Percentiles rank a stretch among this genome's conserved stretches.
These are phyloP conservation scores for Begonia masoniana DNA, from an alignment of 306 rosid species.

Conservation along the genomic window DNA sequence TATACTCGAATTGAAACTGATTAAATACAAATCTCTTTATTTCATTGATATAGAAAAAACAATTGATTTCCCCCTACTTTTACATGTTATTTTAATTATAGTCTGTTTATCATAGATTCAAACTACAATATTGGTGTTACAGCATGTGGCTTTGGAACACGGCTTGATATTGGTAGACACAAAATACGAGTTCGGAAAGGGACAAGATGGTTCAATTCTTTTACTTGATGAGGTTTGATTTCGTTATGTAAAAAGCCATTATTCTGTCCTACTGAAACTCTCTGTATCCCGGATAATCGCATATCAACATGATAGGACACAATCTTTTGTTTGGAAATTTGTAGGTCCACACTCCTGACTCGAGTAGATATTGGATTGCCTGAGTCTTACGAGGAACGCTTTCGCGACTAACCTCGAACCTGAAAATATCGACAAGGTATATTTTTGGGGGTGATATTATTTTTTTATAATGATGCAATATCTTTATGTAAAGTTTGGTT, in stretches of 20 bases:
- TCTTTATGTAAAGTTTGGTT: background rate
- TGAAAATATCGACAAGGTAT: constrained; percentile 90
- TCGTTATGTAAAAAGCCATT: constrained; percentile 4
- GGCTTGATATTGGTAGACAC: constrained; percentile 95
- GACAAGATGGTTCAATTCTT: constrained; percentile 65
- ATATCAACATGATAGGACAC: constrained; percentile 2
- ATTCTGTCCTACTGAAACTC: background rate
- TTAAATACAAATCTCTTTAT: too few species aligned
- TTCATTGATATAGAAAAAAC: too few species aligned
- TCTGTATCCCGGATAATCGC: too few species aligned
- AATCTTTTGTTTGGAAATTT: constrained; percentile 8
- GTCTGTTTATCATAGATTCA: too few species aligned
- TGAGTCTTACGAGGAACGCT: constrained; percentile 51
- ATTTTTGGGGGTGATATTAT: constrained; percentile 7
- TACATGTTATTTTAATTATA: too few species aligned
- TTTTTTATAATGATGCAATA: background rate
- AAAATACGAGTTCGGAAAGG: constrained; percentile 94
- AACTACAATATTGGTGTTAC: constrained; percentile 8
- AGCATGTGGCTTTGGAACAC: constrained; percentile 78
- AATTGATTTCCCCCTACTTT: too few species aligned
- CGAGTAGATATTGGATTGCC: constrained; percentile 99
- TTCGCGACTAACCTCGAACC: constrained; percentile 81
- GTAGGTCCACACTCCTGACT: constrained; percentile 96
- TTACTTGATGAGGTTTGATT: constrained; percentile 75
- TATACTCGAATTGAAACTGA: too few species aligned